phyloP scores from a whole-genome alignment of 257 asterid genomes.

The Gentiana dahurica region DNA sequence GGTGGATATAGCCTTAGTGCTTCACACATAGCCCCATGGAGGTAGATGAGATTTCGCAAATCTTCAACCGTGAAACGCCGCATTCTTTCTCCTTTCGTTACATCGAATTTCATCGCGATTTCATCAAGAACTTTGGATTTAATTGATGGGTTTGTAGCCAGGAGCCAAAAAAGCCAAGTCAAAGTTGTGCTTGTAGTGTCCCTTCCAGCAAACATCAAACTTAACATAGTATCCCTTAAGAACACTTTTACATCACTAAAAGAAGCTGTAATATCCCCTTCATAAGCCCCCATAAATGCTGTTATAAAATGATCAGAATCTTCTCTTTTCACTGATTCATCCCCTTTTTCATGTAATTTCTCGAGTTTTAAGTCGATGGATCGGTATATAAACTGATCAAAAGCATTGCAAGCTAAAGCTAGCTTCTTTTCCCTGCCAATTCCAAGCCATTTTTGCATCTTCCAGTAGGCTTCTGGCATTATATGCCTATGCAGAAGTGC shows the following conservation, averaged over 20 bases:
- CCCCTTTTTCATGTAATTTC: background rate
- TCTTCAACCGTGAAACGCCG: conserved; percentile 30
- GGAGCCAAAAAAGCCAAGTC: conserved; percentile 6
- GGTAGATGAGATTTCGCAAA: conserved; percentile 19
- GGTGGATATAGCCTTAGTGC: conserved; percentile 40
- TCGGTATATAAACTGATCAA: conserved; percentile 5
- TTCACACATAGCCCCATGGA: conserved; percentile 40
- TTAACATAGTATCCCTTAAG: background rate
- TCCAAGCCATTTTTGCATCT: conserved; percentile 8
- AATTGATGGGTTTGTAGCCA: background rate
- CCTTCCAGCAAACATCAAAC: conserved; percentile 5
- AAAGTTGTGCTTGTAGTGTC: conserved; percentile 2
- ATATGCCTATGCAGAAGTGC: conserved; percentile 3
- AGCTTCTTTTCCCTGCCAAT: conserved; percentile 10
- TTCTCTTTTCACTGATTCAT: no score
- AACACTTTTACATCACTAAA: background rate
- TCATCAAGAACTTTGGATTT: background rate
- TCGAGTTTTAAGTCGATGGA: background rate
- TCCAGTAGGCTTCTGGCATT: conserved; percentile 8
- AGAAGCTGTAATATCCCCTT: background rate
- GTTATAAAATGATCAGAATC: background rate
- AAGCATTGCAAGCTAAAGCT: background rate
- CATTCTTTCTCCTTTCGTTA: conserved; percentile 10
- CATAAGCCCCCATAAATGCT: background rate
- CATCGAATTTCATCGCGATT: background rate